Base-by-base conservation (phyloP, 768 basidiomycete genomes). In the Amylocystis lapponica region DNA sequence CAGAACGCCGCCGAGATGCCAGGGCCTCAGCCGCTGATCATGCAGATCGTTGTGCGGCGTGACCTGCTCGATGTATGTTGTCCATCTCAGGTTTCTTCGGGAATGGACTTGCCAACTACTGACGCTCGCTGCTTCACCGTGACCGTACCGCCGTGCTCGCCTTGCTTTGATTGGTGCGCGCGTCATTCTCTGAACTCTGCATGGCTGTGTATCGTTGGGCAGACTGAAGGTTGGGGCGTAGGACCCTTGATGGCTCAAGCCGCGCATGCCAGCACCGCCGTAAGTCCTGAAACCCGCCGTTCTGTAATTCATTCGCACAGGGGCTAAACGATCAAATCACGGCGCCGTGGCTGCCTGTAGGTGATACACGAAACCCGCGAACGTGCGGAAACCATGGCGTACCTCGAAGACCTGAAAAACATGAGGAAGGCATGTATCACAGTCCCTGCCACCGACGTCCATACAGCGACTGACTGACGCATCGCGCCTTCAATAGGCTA, bases 211-310 rank as follows among this genome's bases (percentile, higher is more conserved):
- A 23, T 33, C 20, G 21, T 27, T 5, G 9, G 12, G 3, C 39
- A 71, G 67, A 58, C 57, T 17, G 68, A 67, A 40, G 67, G 63
- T 5, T 72, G 71, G 66, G 70, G 70, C 1, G 55, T 66, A 4
- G 70, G 70, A 10, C 68, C 69, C 12, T 59, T 71, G 29, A 69
- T 71, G 70, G 65, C 67, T 5, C 70, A 71, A 47, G 64, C 60
- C 2, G 68, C 70, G 4, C 70, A 70, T 46, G 67, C 66, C 5
- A 69, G 70, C 19, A 59, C 67, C 0, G 70, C 70, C 19, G 70
- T 71, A 49, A 37, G 60, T 36, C 36, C 20, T 14, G 14, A 5
- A 11, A 10, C n/a, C 1, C 23, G 9, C 25, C 27, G 27, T 4
- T 8, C 23, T 27, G 13, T 19, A 4, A 10, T 9, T 16, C 16